These are phyloP conservation scores for Fusarium nematophilum DNA, from an alignment of 2,329 filamentous ascomycete genomes.

Conservation along the genomic window DNA sequence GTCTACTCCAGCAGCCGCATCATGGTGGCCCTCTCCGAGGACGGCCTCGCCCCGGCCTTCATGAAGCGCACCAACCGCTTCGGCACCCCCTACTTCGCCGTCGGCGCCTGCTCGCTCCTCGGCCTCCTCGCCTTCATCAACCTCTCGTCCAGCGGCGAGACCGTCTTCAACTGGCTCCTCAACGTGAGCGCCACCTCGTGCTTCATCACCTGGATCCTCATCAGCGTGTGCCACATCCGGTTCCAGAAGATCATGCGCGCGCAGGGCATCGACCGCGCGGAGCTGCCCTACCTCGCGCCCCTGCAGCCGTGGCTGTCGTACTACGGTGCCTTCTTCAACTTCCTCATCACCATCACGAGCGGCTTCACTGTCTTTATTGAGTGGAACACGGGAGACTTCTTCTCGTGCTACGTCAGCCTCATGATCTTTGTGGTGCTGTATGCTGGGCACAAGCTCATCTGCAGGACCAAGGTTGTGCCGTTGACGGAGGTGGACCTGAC, in stretches of 20 bases:
- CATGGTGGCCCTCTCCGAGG: conserved; percentile 72
- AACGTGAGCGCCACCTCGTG: conserved; percentile 77
- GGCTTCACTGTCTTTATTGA: conserved; percentile 76
- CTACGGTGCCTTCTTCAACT: conserved; percentile 74
- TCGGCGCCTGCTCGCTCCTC: conserved; percentile 64
- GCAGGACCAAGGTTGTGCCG: conserved; percentile 53
- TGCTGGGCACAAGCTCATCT: conserved; percentile 68
- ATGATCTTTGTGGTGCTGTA: conserved; percentile 72
- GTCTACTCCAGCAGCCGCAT: conserved; percentile 79
- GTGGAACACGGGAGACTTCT: conserved; percentile 71
- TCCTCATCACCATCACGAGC: conserved; percentile 73
- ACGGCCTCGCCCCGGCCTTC: conserved; percentile 70
- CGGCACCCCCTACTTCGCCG: conserved; percentile 72
- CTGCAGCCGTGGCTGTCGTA: conserved; percentile 73
- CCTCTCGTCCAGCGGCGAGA: conserved; percentile 65
- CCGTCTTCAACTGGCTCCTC: conserved; percentile 78
- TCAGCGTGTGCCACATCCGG: conserved; percentile 71
- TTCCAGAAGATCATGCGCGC: conserved; percentile 71
- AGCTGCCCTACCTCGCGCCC: conserved; percentile 70
- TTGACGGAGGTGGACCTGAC: conserved; percentile 51
- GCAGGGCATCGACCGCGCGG: conserved; percentile 67
- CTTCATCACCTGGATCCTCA: conserved; percentile 77
- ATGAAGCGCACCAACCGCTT: conserved; percentile 68
- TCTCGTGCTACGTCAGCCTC: conserved; percentile 72
- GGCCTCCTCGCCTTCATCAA: conserved; percentile 77